phyloP scores from a whole-genome alignment of 805 yeast species.

The Zygosaccharomyces siamensis region DNA sequence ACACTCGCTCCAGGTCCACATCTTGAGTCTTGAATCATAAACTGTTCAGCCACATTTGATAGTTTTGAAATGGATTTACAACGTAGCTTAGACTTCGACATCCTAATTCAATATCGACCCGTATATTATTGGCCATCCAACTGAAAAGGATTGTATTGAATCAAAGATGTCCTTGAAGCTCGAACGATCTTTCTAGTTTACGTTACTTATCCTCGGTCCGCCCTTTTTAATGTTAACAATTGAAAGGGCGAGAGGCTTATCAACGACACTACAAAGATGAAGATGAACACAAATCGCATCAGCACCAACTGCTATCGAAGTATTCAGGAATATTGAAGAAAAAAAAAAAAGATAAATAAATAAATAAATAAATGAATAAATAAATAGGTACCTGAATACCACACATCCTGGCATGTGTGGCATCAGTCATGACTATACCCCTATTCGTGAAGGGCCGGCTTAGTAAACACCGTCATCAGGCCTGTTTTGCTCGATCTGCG shows the following conservation, averaged over 20 bases:
- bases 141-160: too few relatives aligned
- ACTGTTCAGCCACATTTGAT: constrained; percentile 21
- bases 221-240: not conserved
- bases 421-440: not conserved
- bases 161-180: too few relatives aligned
- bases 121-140: not conserved
- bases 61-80: constrained; percentile 21
- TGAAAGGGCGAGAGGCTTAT: not conserved
- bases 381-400: not conserved
- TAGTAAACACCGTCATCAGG: constrained; percentile 36
- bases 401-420: constrained; percentile 1
- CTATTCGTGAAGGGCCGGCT: not conserved
- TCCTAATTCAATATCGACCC: not conserved
- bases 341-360: not conserved
- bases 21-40: constrained; percentile 18
- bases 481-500: constrained; percentile 34
- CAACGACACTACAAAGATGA: not conserved
- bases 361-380: not conserved
- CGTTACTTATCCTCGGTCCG: not conserved
- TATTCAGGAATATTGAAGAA: not conserved
- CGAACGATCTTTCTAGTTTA: not conserved
- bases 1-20: constrained; percentile 18
- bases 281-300: not conserved
- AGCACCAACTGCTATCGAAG: not conserved
- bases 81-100: constrained; percentile 1